Evolutionary conservation across 1,139 yeast species (phyloP).

Genomic region (Saccharomyces hybrid): DNA sequence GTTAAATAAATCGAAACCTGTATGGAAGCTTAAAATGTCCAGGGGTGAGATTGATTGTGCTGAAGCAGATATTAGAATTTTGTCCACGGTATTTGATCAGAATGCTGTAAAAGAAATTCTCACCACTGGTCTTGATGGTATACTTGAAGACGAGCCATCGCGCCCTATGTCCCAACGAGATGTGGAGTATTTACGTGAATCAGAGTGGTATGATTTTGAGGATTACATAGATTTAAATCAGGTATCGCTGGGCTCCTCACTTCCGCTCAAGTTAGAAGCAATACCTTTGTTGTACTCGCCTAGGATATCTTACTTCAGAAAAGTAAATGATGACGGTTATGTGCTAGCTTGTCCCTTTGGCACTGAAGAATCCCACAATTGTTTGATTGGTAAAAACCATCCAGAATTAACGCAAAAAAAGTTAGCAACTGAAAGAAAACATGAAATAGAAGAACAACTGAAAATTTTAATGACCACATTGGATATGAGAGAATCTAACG

Average conservation of each 20-base stretch:
- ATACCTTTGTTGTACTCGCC: constrained; percentile 67
- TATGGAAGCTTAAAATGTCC: constrained; percentile 59
- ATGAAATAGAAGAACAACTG: constrained; percentile 38
- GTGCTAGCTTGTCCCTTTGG: constrained; percentile 62
- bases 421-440: constrained; percentile 38
- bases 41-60: constrained; percentile 69
- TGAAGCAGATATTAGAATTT: constrained; percentile 63
- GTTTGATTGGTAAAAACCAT: constrained; percentile 50
- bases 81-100: constrained; percentile 60
- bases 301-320: constrained; percentile 66
- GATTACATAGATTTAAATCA: constrained; percentile 70
- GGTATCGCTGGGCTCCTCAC: constrained; percentile 40
- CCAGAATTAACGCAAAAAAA: constrained; percentile 49
- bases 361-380: constrained; percentile 54
- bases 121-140: not conserved
- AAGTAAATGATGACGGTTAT: constrained; percentile 45
- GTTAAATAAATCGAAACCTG: constrained; percentile 45
- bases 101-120: constrained; percentile 48
- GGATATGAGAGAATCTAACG: constrained; percentile 5
- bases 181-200: constrained; percentile 30
- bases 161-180: constrained; percentile 7
- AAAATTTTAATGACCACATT: constrained; percentile 10
- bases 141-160: not conserved
- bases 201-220: constrained; percentile 67
- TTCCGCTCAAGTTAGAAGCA: constrained; percentile 49